Percentiles rank a stretch among this genome's conserved stretches.
phyloP scores from a whole-genome alignment of 768 basidiomycete genomes.

The Infundibulicybe gibba region DNA sequence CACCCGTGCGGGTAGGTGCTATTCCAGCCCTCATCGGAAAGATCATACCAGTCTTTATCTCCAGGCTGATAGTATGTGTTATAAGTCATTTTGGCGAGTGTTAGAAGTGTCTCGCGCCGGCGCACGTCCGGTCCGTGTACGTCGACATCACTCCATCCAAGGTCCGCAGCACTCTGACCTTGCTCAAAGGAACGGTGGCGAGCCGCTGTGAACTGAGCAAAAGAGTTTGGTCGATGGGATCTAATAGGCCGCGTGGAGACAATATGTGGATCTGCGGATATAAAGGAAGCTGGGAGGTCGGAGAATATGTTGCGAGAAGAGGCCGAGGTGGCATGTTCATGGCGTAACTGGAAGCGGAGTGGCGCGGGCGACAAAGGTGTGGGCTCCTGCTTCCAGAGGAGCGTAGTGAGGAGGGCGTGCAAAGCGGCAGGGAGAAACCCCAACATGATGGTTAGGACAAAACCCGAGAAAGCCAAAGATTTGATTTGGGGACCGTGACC shows the following conservation, averaged over 20 bases:
- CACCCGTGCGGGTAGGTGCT: slow-evolving; percentile 80
- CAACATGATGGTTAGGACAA: slow-evolving; percentile 20
- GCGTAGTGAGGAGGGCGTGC: slow-evolving; percentile 34
- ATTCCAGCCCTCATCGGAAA: slow-evolving; percentile 33
- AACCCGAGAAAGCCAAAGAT: not conserved
- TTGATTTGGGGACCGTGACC: too few species aligned
- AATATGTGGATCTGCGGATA: slow-evolving; percentile 29
- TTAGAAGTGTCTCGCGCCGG: slow-evolving; percentile 66
- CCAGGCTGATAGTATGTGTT: slow-evolving; percentile 69
- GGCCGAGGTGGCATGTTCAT: slow-evolving; percentile 56
- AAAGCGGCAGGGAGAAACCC: slow-evolving; percentile 36
- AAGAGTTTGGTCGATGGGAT: slow-evolving; percentile 46
- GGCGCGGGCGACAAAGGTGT: slow-evolving; percentile 23
- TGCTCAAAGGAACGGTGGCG: slow-evolving; percentile 12
- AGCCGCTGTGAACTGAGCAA: slow-evolving; percentile 30
- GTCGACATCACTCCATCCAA: slow-evolving; percentile 65
- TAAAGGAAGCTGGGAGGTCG: slow-evolving; percentile 36
- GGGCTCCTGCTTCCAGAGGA: slow-evolving; percentile 32
- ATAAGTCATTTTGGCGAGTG: slow-evolving; percentile 85
- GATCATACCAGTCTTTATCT: slow-evolving; percentile 67
- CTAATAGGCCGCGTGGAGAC: slow-evolving; percentile 34
- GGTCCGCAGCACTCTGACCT: slow-evolving; percentile 16
- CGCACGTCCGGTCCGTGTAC: slow-evolving; percentile 68
- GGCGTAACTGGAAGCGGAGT: slow-evolving; percentile 61
- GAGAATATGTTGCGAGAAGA: slow-evolving; percentile 56